A percentile compares a stretch with the other conserved stretches of the same genome.
Evolutionary conservation across 257 asterid genomes (phyloP).

Genomic region (Knoxia roxburghii): DNA sequence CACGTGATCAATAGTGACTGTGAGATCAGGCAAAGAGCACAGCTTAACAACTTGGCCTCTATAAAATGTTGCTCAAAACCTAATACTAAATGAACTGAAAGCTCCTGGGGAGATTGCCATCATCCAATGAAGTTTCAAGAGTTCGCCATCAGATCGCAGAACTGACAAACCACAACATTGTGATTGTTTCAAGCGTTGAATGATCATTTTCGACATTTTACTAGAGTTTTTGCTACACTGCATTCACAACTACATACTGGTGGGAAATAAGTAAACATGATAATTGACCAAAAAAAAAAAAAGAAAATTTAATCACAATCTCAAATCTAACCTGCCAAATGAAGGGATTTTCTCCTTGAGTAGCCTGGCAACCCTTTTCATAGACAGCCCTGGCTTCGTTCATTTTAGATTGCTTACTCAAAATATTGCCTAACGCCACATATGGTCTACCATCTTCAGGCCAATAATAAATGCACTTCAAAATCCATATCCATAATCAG

Average conservation of each 20-base stretch:
- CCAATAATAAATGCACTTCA: constrained; percentile 85
- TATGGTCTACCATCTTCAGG: constrained; percentile 98
- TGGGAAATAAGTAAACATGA: too few species aligned
- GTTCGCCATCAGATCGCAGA: background rate
- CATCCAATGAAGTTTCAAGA: background rate
- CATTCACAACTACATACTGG: too few species aligned
- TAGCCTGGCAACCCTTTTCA: constrained; percentile 95
- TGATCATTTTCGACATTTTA: background rate
- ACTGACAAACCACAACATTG: background rate
- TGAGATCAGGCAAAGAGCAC: too few species aligned
- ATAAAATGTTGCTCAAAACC: too few species aligned
- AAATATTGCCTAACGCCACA: constrained; percentile 72
- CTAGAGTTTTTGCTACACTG: too few species aligned
- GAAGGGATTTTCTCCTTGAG: constrained; percentile 94
- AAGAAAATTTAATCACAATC: background rate
- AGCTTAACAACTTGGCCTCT: too few species aligned
- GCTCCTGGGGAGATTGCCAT: background rate
- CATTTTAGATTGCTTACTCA: constrained; percentile 64
- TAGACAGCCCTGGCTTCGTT: constrained; percentile 82
- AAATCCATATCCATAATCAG: constrained; percentile 17
- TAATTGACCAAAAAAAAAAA: background rate
- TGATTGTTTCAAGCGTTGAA: background rate
- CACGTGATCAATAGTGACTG: too few species aligned
- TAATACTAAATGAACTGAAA: too few species aligned
- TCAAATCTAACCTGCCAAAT: constrained; percentile 85